Evolutionary conservation across 202 grass and related monocot species (phyloP).

Genomic region (Sporobolus alterniflorus): DNA sequence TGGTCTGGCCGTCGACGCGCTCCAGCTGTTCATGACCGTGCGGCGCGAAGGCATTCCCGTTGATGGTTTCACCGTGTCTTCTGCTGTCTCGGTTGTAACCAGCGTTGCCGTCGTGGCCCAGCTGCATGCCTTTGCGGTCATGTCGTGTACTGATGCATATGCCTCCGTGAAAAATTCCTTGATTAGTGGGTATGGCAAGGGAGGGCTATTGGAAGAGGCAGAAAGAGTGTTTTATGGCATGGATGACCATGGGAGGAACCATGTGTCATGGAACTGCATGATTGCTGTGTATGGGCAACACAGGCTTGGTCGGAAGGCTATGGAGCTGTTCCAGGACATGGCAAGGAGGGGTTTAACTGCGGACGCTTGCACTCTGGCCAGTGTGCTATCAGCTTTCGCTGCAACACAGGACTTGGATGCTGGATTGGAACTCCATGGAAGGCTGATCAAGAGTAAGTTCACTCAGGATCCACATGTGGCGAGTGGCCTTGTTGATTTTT

Average conservation of each 20-base stretch:
- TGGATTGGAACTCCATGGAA: conserved; percentile 11
- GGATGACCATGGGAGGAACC: not conserved
- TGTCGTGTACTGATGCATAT: conserved; percentile 6
- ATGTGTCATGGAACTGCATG: conserved; percentile 38
- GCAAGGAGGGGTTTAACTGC: conserved; percentile 5
- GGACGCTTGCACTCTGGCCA: conserved; percentile 19
- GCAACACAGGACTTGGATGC: not conserved
- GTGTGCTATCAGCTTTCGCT: not conserved
- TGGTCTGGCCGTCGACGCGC: not conserved
- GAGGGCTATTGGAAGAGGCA: not conserved
- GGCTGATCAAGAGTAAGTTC: conserved; percentile 23
- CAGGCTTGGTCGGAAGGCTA: conserved; percentile 9
- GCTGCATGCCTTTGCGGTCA: conserved; percentile 9
- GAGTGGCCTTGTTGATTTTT: conserved; percentile 27
- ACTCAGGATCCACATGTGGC: conserved; percentile 9
- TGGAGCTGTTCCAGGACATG: conserved; percentile 25
- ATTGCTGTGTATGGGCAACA: conserved; percentile 26
- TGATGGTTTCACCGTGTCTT: conserved; percentile 16
- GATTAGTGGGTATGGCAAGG: conserved; percentile 30
- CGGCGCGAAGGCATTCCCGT: not conserved
- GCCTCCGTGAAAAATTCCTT: conserved; percentile 17
- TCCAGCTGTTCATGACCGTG: conserved; percentile 5
- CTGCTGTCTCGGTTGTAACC: not conserved
- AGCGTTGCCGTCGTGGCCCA: not conserved
- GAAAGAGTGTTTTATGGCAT: conserved; percentile 5